Evolutionary conservation across 805 yeast species (phyloP).

Genomic region (Schwanniomyces occidentalis): DNA sequence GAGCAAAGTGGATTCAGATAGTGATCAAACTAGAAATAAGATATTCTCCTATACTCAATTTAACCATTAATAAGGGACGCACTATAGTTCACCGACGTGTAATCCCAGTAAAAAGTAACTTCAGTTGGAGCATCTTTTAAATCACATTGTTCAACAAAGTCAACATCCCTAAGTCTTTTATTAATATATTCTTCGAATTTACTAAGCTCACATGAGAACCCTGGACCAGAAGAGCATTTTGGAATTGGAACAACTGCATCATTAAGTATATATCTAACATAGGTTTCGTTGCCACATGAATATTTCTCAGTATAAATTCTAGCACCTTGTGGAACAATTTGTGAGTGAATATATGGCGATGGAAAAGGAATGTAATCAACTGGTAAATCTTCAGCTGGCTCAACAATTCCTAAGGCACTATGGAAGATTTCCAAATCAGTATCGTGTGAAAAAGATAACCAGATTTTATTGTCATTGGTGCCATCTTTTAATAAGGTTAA

Average conservation of each 20-base stretch:
- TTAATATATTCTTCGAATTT: constrained; percentile 32
- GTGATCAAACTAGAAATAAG: no score
- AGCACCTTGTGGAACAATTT: constrained; percentile 43
- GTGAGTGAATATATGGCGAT: constrained; percentile 44
- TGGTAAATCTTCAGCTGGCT: constrained; percentile 44
- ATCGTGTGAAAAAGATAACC: constrained; percentile 77
- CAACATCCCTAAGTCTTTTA: constrained; percentile 25
- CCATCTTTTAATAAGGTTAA: constrained; percentile 48
- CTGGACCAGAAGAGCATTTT: constrained; percentile 39
- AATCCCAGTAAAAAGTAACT: constrained; percentile 46
- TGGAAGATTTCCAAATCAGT: constrained; percentile 61
- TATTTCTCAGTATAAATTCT: constrained; percentile 39
- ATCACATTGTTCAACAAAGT: constrained; percentile 28
- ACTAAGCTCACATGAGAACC: constrained; percentile 41
- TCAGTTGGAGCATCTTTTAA: constrained; percentile 22
- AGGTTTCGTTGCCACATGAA: constrained; percentile 27
- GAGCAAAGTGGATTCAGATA: no score
- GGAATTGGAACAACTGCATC: constrained; percentile 41
- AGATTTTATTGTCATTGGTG: constrained; percentile 49
- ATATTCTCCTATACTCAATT: not conserved
- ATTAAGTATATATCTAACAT: constrained; percentile 40
- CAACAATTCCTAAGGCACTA: constrained; percentile 62
- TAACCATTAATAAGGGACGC: constrained; percentile 9
- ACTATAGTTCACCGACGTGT: constrained; percentile 5
- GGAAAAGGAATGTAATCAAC: constrained; percentile 48